phyloP scores from a whole-genome alignment of 2,329 filamentous ascomycete species.

The Alternaria burnsii region DNA sequence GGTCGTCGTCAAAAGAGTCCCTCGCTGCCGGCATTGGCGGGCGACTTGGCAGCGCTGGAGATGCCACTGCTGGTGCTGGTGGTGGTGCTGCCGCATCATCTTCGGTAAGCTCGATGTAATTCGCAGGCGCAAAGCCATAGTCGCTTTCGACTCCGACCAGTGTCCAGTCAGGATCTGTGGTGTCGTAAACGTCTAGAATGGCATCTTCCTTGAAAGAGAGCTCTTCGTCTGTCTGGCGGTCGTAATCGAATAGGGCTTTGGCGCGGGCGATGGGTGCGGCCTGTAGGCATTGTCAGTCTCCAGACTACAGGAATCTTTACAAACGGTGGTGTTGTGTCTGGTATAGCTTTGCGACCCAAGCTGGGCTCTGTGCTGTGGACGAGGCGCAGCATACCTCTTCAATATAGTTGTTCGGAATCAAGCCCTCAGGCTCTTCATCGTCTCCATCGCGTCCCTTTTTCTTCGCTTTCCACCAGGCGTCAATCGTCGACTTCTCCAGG shows the following conservation, averaged over 20 bases:
- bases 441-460: conserved; percentile 82
- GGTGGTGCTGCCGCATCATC: conserved; percentile 50
- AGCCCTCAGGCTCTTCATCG: conserved; percentile 87
- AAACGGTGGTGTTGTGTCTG: not conserved
- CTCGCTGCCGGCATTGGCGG: conserved; percentile 51
- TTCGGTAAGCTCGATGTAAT: conserved; percentile 84
- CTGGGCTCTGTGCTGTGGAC: not conserved
- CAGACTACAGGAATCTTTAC: not conserved
- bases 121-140: conserved; percentile 93
- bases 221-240: conserved; percentile 96
- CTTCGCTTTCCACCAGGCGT: conserved; percentile 96
- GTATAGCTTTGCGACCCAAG: conserved; percentile 3
- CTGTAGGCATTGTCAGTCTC: conserved; percentile 38
- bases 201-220: conserved; percentile 93
- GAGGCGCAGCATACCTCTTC: conserved; percentile 72
- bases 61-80: conserved; percentile 48
- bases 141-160: conserved; percentile 84
- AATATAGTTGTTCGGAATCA: conserved; percentile 95
- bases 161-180: conserved; percentile 94
- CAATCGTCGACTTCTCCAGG: conserved; percentile 76
- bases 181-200: conserved; percentile 84
- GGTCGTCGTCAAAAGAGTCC: conserved; percentile 55
- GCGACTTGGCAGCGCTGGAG: conserved; percentile 55
- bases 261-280: conserved; percentile 74
- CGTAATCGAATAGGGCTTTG: conserved; percentile 97